phyloP scores from a whole-genome alignment of 2,329 filamentous ascomycete species.

The Scedosporium minutisporum region DNA sequence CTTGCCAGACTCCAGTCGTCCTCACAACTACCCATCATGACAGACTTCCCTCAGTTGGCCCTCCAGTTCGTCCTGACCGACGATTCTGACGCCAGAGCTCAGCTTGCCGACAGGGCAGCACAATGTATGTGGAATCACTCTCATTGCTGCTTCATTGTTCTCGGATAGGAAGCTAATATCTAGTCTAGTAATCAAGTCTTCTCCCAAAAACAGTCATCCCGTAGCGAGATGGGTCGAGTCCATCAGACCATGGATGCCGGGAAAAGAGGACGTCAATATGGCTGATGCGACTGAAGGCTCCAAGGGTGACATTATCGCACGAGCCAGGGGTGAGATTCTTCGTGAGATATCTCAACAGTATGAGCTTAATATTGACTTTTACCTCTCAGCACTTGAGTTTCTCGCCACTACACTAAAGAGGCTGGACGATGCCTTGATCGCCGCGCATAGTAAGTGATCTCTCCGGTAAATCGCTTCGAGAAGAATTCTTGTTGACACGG shows the following conservation, averaged over 20 bases:
- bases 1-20: background rate
- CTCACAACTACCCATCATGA: conserved; percentile 25
- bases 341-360: background rate
- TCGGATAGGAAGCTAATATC: background rate
- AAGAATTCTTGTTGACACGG: background rate
- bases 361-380: conserved; percentile 8
- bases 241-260: conserved; percentile 44
- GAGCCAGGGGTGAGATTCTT: conserved; percentile 36
- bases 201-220: conserved; percentile 31
- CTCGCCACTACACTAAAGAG: conserved; percentile 42
- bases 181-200: conserved; percentile 26
- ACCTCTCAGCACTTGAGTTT: conserved; percentile 40
- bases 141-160: background rate
- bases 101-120: conserved; percentile 36
- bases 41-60: conserved; percentile 41
- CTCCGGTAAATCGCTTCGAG: background rate
- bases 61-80: conserved; percentile 45
- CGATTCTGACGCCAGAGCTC: conserved; percentile 28
- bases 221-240: conserved; percentile 47
- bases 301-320: conserved; percentile 41
- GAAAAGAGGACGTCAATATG: conserved; percentile 22
- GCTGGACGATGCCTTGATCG: conserved; percentile 36
- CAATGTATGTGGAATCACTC: conserved; percentile 19
- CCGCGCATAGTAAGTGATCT: conserved; percentile 34
- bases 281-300: conserved; percentile 30